These are phyloP conservation scores for Cephalotrichum gorgonifer DNA, from an alignment of 2,329 filamentous ascomycete genomes.

Conservation along the genomic window DNA sequence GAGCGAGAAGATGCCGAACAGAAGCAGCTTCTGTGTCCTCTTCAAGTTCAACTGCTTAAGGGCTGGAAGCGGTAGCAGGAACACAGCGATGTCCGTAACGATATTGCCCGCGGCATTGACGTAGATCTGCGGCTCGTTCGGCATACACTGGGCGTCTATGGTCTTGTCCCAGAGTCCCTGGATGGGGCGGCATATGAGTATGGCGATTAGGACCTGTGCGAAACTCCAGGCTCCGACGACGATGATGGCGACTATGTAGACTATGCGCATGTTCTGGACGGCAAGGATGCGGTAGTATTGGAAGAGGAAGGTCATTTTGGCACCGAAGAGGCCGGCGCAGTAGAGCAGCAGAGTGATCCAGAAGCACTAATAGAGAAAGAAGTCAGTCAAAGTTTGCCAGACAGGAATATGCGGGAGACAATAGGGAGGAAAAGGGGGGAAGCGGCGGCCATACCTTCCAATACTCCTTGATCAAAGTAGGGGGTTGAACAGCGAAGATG, in stretches of 20 bases:
- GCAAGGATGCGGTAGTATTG: conserved; percentile 24
- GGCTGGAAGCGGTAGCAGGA: conserved; percentile 15
- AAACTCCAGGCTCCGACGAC: conserved; percentile 16
- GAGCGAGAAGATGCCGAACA: conserved; percentile 16
- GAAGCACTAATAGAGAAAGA: conserved; percentile 17
- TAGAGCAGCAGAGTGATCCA: conserved; percentile 20
- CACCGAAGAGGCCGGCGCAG: conserved; percentile 15
- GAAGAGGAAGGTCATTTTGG: conserved; percentile 24
- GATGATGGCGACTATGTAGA: conserved; percentile 16
- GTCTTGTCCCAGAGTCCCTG: conserved; percentile 16
- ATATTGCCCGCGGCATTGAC: conserved; percentile 17
- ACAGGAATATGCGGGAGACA: too few species aligned
- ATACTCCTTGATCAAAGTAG: conserved; percentile 5
- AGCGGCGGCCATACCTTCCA: conserved; percentile 2
- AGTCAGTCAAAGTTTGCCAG: too few species aligned
- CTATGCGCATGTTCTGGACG: conserved; percentile 14
- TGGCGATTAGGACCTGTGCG: conserved; percentile 14
- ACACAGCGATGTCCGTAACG: conserved; percentile 15
- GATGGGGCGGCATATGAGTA: conserved; percentile 16
- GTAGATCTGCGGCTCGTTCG: conserved; percentile 12
- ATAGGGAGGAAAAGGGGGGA: too few species aligned
- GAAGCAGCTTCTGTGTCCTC: conserved; percentile 12
- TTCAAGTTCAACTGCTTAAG: conserved; percentile 14
- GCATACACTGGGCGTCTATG: conserved; percentile 11
- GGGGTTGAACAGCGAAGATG: not conserved